Percentiles rank a stretch among this genome's conserved stretches.
Conservation (phyloP, 2,329 filamentous ascomycete genomes). For the Aspergillus pseudotamarii region DNA sequence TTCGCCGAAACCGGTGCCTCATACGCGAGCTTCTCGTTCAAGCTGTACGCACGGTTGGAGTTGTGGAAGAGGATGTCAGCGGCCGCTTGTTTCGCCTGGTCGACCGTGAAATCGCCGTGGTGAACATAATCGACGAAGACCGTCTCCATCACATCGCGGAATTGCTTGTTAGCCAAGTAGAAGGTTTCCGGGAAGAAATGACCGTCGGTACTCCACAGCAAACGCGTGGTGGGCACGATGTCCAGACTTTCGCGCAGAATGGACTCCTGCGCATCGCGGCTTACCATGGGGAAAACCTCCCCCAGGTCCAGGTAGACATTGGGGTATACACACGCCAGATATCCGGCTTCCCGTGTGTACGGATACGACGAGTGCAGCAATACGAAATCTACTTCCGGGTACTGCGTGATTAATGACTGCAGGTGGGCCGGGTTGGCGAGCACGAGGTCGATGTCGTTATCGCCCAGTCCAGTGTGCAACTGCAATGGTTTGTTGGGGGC, state of each 20-base stretch:
- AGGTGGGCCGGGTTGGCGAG: slow-evolving; percentile 74
- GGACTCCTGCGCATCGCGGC: slow-evolving; percentile 72
- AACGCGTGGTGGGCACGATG: slow-evolving; percentile 72
- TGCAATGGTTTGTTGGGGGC: slow-evolving; percentile 71
- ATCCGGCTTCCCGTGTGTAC: slow-evolving; percentile 76
- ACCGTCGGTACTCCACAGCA: slow-evolving; percentile 79
- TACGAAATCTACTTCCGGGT: slow-evolving; percentile 71
- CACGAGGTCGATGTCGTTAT: slow-evolving; percentile 73
- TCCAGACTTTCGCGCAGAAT: slow-evolving; percentile 74
- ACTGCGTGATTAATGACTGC: slow-evolving; percentile 71
- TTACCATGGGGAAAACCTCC: slow-evolving; percentile 78
- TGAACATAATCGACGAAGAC: slow-evolving; percentile 69
- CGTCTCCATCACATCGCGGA: slow-evolving; percentile 69
- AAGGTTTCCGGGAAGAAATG: slow-evolving; percentile 80
- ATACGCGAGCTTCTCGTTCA: slow-evolving; percentile 48
- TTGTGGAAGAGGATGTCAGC: slow-evolving; percentile 75
- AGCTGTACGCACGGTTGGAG: slow-evolving; percentile 72
- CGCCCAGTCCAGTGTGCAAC: slow-evolving; percentile 81
- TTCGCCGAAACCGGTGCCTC: slow-evolving; percentile 9
- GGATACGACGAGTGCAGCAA: slow-evolving; percentile 81
- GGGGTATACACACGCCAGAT: slow-evolving; percentile 73
- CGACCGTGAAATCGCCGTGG: slow-evolving; percentile 62
- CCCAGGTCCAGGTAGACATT: slow-evolving; percentile 85
- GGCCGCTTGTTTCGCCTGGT: slow-evolving; percentile 65
- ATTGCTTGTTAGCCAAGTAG: slow-evolving; percentile 71